Evolutionary conservation across 768 basidiomycete genomes (phyloP), one percentile per base, ranked within the genome.

Genomic region (Agaricus bisporus): DNA sequence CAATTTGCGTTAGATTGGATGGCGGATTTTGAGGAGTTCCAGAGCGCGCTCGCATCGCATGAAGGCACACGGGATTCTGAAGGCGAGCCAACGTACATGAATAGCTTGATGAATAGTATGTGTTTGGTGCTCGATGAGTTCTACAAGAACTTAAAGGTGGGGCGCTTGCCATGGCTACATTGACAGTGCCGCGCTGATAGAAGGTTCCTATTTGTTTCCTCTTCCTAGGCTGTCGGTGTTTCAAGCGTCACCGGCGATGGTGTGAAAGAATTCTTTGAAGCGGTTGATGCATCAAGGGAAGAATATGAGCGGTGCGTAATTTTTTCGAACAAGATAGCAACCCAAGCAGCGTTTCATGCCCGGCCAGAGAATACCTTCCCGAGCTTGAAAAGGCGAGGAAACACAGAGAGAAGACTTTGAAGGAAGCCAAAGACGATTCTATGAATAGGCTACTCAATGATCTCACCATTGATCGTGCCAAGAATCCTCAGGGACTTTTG

Each of bases 21-120:
- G 95, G 77, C 82, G 43, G 97, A 99, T 66, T 99, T 98, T 63
- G 95, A 99, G 67, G 82, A 81, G 22, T 99, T 98, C 70, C 97
- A 98, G 66, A 79, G 76, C 3, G 95, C 95, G 1, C 71, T 99
- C 50, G 82, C 87, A 3, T 74, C 84, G 1, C 85, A 89, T 62
- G 72, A 75, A 48, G 81, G 82, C 10, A 78, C 79, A 22, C 76
- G 78, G 49, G 86, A 90, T 65, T 76, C 84, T 4, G 87, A 94
- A 58, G 94, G 91, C 48, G 97, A 95, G 64, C 90, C 91, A 45
- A 94, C 89, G 38, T 98, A 98, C 68, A 97, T 98, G 94, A 95
- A 91, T 66, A 95, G 92, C 65, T 73, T 99, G 58, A 99, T 98
- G 95, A 93, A 95, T 59, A 93, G 91, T 65, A 98, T 99, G 97